Conservation (phyloP, 164 flowering plant genomes). For the Magnolia sinica region DNA sequence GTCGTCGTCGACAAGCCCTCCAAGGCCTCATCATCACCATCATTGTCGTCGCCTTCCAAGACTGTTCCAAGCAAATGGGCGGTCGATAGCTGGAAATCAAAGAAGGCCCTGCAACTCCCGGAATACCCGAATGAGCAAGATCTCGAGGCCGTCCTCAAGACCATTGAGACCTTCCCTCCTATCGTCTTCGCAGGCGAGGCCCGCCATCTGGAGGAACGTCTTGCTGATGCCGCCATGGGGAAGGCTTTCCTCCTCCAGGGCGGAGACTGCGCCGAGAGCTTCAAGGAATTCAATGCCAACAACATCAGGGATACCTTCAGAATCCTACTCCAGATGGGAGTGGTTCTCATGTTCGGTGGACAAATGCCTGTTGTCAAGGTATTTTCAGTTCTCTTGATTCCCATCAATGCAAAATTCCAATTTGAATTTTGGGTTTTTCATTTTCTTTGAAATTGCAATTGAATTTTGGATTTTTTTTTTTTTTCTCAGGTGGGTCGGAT, state of each 20-base stretch:
- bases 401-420: background rate
- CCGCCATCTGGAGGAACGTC: slow-evolving; percentile 60
- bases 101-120: slow-evolving; percentile 77
- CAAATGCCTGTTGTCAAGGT: slow-evolving; percentile 90
- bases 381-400: background rate
- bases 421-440: background rate
- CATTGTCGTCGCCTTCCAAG: background rate
- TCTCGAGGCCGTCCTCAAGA: slow-evolving; percentile 60
- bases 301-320: slow-evolving; percentile 88
- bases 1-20: slow-evolving; percentile 16
- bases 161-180: slow-evolving; percentile 76
- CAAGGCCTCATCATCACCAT: slow-evolving; percentile 16
- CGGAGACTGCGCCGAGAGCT: slow-evolving; percentile 93
- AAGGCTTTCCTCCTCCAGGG: slow-evolving; percentile 81
- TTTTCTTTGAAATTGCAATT: no score
- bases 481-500: slow-evolving; percentile 76
- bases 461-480: background rate
- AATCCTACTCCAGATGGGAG: slow-evolving; percentile 83
- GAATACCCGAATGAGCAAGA: slow-evolving; percentile 68
- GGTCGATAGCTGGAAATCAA: slow-evolving; percentile 71
- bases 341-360: slow-evolving; percentile 81
- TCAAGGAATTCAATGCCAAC: slow-evolving; percentile 86
- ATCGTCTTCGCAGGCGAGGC: slow-evolving; percentile 94
- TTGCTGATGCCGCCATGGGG: slow-evolving; percentile 80
- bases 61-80: slow-evolving; percentile 42